Evolutionary conservation across 257 asterid genomes (phyloP), one percentile per base, ranked within the genome.

Genomic region (Ajuga chamaepitys): DNA sequence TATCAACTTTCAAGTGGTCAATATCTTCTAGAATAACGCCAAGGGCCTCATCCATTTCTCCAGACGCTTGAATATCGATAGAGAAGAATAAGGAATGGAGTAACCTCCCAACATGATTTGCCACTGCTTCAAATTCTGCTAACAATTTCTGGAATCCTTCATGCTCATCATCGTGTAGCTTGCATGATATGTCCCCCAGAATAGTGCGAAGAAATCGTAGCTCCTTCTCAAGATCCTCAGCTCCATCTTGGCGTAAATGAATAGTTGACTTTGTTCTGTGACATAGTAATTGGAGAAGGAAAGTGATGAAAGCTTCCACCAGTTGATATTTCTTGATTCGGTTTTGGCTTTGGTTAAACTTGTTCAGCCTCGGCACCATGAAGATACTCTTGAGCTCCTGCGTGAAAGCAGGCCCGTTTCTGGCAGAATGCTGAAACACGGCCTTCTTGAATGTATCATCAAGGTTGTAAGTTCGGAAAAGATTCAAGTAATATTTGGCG

Each of bases 101-200:
- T 9, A 68, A 55, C 9, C 21, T 18, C 22, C 74, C 73, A 6
- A 38, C 58, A 12, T 56, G n/a, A 14, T 35, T 52, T 1, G 75
- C 64, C 64, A 68, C 50, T 20, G 12, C 37, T 21, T 58, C 67
- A 34, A 68, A 32, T 58, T 46, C 60, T 32, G 48, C 14, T 60
- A 56, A 48, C 5, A 67, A 32, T 62, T 25, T 16, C 17, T 35
- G 6, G 14, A 35, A 4, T 1, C 16, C 16, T 12, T 14, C 67
- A 1, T 18, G 26, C 65, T 26, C 38, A 12, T 24, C 18, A 22
- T 14, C n/a, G 10, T 14, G 26, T 12, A 52, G n/a, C 14, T 4
- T 9, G 14, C 14, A 8, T 0, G 13, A 7, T 0, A 9, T 7
- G 24, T 75, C 70, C 11, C 71, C 62, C 16, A 68, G 67, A 44